phyloP scores from a whole-genome alignment of 192 early-diverging fungal genomes.

The Haplosporangium gracile region DNA sequence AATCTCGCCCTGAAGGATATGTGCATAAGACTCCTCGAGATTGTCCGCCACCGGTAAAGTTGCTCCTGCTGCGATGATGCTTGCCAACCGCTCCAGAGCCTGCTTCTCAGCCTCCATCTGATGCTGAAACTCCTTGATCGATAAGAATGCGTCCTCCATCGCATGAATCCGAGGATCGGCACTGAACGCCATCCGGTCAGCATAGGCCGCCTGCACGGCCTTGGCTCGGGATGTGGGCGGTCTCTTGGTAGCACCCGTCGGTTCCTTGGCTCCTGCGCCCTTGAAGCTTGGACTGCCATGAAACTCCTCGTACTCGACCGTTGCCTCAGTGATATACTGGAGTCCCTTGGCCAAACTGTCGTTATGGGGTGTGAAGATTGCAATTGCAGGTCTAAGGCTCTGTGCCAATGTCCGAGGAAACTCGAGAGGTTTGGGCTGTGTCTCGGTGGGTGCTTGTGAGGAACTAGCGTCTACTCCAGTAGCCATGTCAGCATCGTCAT shows the following conservation, averaged over 20 bases:
- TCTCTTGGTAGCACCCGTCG: background rate
- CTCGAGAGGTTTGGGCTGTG: background rate
- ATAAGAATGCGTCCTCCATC: slow-evolving; percentile 36
- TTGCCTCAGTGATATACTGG: slow-evolving; percentile 32
- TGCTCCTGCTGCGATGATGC: slow-evolving; percentile 10
- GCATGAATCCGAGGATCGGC: slow-evolving; percentile 30
- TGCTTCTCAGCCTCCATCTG: slow-evolving; percentile 28
- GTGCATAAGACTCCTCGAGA: slow-evolving; percentile 17
- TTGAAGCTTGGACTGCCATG: slow-evolving; percentile 19
- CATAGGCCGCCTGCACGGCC: slow-evolving; percentile 16
- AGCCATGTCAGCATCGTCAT: background rate
- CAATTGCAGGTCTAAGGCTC: slow-evolving; percentile 23
- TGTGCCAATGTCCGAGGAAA: slow-evolving; percentile 21
- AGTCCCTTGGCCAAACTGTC: slow-evolving; percentile 35
- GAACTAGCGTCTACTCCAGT: background rate
- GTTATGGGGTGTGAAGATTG: slow-evolving; percentile 19
- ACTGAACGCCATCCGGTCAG: slow-evolving; percentile 41
- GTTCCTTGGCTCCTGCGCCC: slow-evolving; percentile 23
- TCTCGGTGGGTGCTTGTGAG: slow-evolving; percentile 6
- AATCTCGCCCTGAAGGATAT: slow-evolving; percentile 20
- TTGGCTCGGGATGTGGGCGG: slow-evolving; percentile 26
- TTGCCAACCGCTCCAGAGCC: slow-evolving; percentile 26
- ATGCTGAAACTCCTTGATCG: slow-evolving; percentile 19
- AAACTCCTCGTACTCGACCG: slow-evolving; percentile 48
- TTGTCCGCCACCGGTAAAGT: slow-evolving; percentile 7